A percentile compares a stretch with the other conserved stretches of the same genome.
phyloP scores from a whole-genome alignment of 208 protist species.

The Leishmania braziliensis region DNA sequence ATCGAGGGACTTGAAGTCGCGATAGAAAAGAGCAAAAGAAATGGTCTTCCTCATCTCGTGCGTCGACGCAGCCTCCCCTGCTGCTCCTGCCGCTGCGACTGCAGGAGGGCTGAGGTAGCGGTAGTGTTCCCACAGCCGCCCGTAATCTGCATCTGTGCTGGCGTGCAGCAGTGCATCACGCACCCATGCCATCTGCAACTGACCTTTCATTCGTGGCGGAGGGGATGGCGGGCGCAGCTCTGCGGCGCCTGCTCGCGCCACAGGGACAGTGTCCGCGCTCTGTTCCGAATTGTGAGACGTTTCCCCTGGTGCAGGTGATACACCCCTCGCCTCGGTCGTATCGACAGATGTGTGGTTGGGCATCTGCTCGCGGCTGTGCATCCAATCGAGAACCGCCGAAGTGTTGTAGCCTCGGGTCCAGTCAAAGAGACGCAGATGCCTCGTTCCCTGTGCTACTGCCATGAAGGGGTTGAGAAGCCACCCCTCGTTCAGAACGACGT shows the following conservation, averaged over 20 bases:
- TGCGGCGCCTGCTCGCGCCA: background rate
- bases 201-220: conserved; percentile 42
- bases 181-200: conserved; percentile 34
- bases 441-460: background rate
- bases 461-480: conserved; percentile 24
- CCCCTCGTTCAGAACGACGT: background rate
- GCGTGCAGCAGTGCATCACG: conserved; percentile 48
- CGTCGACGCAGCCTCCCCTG: conserved; percentile 3
- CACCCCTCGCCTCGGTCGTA: conserved; percentile 9
- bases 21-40: conserved; percentile 37
- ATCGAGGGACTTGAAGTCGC: conserved; percentile 62
- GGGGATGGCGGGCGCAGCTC: conserved; percentile 2
- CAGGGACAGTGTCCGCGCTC: background rate
- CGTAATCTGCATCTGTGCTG: conserved; percentile 34
- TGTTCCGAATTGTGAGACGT: background rate
- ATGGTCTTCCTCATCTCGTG: conserved; percentile 17
- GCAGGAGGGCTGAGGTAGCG: conserved; percentile 7
- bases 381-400: conserved; percentile 14
- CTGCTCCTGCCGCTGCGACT: background rate
- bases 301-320: conserved; percentile 31
- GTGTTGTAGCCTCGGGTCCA: conserved; percentile 32
- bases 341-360: background rate
- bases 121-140: conserved; percentile 68
- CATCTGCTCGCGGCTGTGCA: background rate
- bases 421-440: conserved; percentile 25